Evolutionary conservation across 495 filamentous ascomycete species (phyloP).

Genomic region (Copromyces sp.): DNA sequence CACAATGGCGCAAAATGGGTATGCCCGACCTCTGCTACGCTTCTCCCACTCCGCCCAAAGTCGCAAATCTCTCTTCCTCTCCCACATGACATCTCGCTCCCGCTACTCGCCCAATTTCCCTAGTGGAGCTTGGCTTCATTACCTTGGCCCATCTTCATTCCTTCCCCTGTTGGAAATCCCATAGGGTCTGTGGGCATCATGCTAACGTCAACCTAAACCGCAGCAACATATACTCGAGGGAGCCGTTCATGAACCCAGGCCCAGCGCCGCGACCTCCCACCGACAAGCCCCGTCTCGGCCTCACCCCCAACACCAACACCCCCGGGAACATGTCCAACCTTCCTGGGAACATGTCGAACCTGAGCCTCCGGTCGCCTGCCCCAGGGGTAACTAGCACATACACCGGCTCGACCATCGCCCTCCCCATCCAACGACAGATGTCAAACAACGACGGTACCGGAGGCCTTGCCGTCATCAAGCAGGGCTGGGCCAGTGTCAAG

Average conservation of each 20-base stretch:
- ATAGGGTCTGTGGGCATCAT: not conserved
- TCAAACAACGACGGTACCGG: constrained; percentile 52
- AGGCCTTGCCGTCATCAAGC: constrained; percentile 69
- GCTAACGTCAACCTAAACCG: not conserved
- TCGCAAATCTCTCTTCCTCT: not conserved
- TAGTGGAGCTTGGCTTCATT: not conserved
- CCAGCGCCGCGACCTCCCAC: constrained; percentile 85
- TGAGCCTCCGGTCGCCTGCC: constrained; percentile 56
- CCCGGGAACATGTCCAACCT: constrained; percentile 55
- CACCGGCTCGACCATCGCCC: constrained; percentile 54
- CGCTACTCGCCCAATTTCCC: not conserved
- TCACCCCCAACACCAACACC: constrained; percentile 59
- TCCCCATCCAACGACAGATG: constrained; percentile 52
- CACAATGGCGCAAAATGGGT: constrained; percentile 1
- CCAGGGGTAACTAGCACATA: constrained; percentile 34
- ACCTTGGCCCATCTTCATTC: not conserved
- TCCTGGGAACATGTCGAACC: constrained; percentile 67
- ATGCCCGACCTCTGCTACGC: not conserved
- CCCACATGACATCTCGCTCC: not conserved
- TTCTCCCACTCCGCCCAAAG: not conserved
- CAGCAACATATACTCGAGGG: constrained; percentile 50
- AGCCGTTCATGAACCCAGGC: constrained; percentile 92
- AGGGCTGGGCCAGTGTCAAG: constrained; percentile 75
- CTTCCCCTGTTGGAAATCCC: not conserved
- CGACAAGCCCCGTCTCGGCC: constrained; percentile 68